Percentiles rank a stretch among this genome's conserved stretches.
phyloP scores from a whole-genome alignment of 805 yeast genomes.

The Wickerhamiella musiphila region DNA sequence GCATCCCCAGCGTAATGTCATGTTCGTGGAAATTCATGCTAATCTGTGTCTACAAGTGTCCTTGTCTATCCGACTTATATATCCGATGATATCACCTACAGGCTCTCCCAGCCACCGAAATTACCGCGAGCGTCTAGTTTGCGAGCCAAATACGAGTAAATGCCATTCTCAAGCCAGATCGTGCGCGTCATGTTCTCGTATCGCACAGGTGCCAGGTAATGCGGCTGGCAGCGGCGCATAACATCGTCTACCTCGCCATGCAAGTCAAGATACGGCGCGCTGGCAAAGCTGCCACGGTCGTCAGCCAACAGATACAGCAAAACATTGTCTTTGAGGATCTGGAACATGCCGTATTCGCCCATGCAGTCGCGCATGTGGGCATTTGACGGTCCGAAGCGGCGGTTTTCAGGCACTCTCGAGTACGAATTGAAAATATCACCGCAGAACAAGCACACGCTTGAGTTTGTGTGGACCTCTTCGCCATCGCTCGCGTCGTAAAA shows the following conservation, averaged over 20 bases:
- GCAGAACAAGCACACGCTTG: constrained; percentile 78
- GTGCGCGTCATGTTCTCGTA: constrained; percentile 50
- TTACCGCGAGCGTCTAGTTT: constrained; percentile 64
- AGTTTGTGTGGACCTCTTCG: constrained; percentile 31
- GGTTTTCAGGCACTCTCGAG: constrained; percentile 29
- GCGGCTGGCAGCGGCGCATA: constrained; percentile 49
- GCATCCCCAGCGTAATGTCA: no score
- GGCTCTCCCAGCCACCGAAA: constrained; percentile 91
- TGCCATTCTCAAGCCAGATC: constrained; percentile 64
- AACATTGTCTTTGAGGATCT: constrained; percentile 52
- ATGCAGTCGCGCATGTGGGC: constrained; percentile 43
- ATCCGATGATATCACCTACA: constrained; percentile 21
- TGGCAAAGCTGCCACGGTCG: constrained; percentile 68
- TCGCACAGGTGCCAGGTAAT: constrained; percentile 40
- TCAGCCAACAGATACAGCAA: constrained; percentile 41
- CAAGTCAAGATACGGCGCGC: constrained; percentile 67
- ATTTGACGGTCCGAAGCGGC: constrained; percentile 66
- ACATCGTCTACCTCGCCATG: constrained; percentile 79
- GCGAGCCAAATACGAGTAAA: constrained; percentile 62
- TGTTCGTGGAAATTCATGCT: no score
- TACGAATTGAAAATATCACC: constrained; percentile 56
- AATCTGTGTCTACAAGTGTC: no score
- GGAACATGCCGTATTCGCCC: constrained; percentile 51
- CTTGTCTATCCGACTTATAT: no score
- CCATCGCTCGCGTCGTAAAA: constrained; percentile 34